Percentiles rank a stretch among this genome's conserved stretches.
Conservation (phyloP, 1,284 basidiomycete species). For the Nidula niveotomentosa region DNA sequence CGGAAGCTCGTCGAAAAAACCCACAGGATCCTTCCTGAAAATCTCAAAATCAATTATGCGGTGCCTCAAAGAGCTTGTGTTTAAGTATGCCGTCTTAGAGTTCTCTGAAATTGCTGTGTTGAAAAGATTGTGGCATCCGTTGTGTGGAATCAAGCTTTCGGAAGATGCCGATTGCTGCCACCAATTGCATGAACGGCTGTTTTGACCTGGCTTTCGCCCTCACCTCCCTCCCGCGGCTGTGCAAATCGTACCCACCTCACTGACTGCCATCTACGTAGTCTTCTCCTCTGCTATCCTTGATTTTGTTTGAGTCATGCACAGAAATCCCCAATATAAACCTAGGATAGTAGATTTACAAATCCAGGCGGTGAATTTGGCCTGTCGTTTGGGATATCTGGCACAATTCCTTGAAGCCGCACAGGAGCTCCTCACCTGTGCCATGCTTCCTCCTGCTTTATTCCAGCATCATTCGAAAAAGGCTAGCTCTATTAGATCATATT, state of each 20-base stretch:
- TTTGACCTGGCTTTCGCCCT: neutral
- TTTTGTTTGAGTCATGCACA: neutral
- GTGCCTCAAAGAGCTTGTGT: too few relatives aligned
- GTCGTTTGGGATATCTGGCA: constrained; percentile 14
- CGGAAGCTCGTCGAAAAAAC: too few relatives aligned
- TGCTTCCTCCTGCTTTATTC: constrained; percentile 14
- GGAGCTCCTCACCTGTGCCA: constrained; percentile 15
- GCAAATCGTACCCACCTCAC: neutral
- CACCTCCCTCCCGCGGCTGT: neutral
- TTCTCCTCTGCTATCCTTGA: constrained; percentile 13
- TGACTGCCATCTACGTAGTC: neutral
- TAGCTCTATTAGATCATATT: neutral
- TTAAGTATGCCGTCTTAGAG: too few relatives aligned
- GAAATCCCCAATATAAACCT: constrained; percentile 2
- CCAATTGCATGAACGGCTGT: too few relatives aligned
- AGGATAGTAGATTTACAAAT: constrained; percentile 16
- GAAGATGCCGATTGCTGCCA: too few relatives aligned
- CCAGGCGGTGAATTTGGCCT: constrained; percentile 18
- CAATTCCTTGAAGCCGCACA: constrained; percentile 17
- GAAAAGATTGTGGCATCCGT: too few relatives aligned
- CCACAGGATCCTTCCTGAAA: too few relatives aligned
- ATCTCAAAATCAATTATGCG: too few relatives aligned
- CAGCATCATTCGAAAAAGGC: constrained; percentile 23
- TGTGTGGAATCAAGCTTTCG: too few relatives aligned
- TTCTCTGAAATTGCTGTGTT: too few relatives aligned